Evolutionary conservation across 176 grass and related monocot species (phyloP), one percentile per base, ranked within the genome.

Genomic region (Puya raimondii): DNA sequence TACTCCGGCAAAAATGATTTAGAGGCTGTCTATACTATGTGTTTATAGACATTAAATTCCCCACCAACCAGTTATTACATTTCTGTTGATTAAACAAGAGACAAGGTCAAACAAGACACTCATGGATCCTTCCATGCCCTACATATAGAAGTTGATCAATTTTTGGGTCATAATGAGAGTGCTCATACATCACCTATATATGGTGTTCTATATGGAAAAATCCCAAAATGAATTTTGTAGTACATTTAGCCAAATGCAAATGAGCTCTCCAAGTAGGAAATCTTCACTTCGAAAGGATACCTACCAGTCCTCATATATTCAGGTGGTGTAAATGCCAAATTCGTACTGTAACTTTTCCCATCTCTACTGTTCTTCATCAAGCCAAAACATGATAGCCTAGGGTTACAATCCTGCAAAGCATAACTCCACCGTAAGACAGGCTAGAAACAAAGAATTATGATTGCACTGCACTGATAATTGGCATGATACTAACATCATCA

Each of bases 271-370:
- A 7, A 42, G 33, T 7, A 42, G 5, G 33, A 6, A 42, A 42
- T 42, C 33, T 50, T 27, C 15, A 78, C 68, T 51, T 58, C 66
- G 12, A 72, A 70, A 70, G 70, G 49, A 69, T 51, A 81, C 76
- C 23, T n/a, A 97, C 94, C 94, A 86, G 89, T 97, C 50, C 89
- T 92, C 82, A 97, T 87, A 88, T 97, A 97, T 70, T 97, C 94
- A 48, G 94, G 94, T 66, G 94, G 94, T 50, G 94, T 97, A 78
- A 97, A 97, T 72, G 94, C 94, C 76, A 97, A 83, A 81, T 97
- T 97, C 58, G 94, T 97, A 79, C 94, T 97, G 49, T 97, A 97
- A 74, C 94, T 97, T 87, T 97, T 97, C 12, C 94, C 94, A 77
- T 97, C 94, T 2, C 94, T 80, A 53, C 94, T 97, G 53, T 97